These are phyloP conservation scores for Pittosporum tobira DNA, from an alignment of 129 eudicot genomes.

Conservation along the genomic window DNA sequence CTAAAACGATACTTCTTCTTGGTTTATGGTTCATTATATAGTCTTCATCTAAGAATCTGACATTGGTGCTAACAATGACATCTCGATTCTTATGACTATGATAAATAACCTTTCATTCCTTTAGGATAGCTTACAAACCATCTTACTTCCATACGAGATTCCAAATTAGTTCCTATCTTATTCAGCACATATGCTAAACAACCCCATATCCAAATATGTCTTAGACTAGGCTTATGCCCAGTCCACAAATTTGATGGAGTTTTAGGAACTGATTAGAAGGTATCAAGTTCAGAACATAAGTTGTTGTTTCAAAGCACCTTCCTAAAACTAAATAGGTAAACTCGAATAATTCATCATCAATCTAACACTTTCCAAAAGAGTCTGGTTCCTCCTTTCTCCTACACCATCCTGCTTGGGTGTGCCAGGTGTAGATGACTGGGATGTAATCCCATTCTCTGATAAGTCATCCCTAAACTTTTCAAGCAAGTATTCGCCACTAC, in stretches of 20 bases:
- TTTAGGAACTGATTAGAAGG: background rate
- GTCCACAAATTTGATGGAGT: too few relatives aligned
- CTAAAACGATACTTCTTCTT: too few relatives aligned
- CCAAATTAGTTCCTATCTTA: background rate
- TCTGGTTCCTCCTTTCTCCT: too few relatives aligned
- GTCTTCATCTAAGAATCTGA: background rate
- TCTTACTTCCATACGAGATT: background rate
- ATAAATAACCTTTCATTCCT: background rate
- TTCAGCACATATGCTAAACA: background rate
- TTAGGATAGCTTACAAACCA: background rate
- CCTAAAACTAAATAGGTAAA: background rate
- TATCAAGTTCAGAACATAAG: background rate
- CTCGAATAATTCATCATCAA: background rate
- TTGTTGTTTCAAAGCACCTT: background rate
- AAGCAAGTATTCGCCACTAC: too few relatives aligned
- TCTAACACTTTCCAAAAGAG: background rate
- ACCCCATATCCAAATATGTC: background rate
- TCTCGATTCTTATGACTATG: too few relatives aligned
- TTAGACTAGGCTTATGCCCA: background rate
- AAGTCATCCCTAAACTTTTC: too few relatives aligned
- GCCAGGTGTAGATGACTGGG: too few relatives aligned
- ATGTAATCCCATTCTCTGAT: too few relatives aligned
- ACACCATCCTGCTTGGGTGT: too few relatives aligned
- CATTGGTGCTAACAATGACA: background rate
- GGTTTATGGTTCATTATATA: too few relatives aligned